Base-by-base conservation (phyloP, 2,329 filamentous ascomycete species). In the Monosporascus sp. region DNA sequence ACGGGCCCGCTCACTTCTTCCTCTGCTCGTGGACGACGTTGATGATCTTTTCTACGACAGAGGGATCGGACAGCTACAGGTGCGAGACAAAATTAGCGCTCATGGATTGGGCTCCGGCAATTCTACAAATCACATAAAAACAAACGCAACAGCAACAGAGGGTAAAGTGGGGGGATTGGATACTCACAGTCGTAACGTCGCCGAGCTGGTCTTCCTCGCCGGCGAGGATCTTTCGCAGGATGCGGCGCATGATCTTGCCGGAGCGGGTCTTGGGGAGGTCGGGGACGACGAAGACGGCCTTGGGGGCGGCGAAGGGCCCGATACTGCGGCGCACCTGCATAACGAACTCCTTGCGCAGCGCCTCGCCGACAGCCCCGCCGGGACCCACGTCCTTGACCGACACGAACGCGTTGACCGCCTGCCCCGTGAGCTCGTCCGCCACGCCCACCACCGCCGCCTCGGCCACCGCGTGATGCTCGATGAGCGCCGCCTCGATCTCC, bases 211-310 rank as follows among this genome's bases (percentile, higher is more conserved):
- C 94, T 74, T 97, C 93, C 78, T 99, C 94, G 37, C 93, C 93
- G 17, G 92, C 92, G 62, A 99, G 75, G 67, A 99, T 96, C 89
- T 99, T 99, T 65, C 94, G 83, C 77, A 99, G 75, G 68, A 99
- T 96, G 59, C 94, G 86, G 58, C 94, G 84, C 94, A 99, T 99
- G 68, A 99, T 99, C 87, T 99, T 99, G 61, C 94, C 94, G 63
- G 89, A 96, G 63, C 94, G 83, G 38, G 94, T 99, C 85, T 99
- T 97, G 65, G 94, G 94, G 60, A 99, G 82, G 70, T 99, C 94
- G 3, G 91, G 88, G 45, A 99, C 89, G 51, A 96, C 83, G 70
- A 85, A 94, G 58, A 99, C 87, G 20, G 88, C 88, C 80, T 97
- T 99, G 59, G 94, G 94, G 35, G 94, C 92, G 4, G 94, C 94